These are phyloP conservation scores for Thalassiosira pacifica DNA, from an alignment of 352 stramenopile species.

Conservation along the genomic window DNA sequence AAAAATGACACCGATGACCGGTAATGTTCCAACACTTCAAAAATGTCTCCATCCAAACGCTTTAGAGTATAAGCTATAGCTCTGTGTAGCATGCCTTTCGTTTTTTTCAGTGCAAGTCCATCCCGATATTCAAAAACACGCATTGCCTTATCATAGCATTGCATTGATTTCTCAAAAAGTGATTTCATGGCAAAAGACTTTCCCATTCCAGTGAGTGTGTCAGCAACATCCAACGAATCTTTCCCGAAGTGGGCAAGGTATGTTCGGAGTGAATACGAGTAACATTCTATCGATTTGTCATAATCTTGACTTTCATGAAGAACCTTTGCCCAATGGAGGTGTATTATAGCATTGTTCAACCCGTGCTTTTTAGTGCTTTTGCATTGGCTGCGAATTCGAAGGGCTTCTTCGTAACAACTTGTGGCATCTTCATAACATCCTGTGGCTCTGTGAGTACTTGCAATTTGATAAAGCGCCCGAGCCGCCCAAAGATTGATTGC, in stretches of 20 bases:
- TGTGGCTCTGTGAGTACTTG: constrained; percentile 57
- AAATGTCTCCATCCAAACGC: constrained; percentile 61
- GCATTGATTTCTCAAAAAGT: constrained; percentile 68
- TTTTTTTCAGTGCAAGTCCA: constrained; percentile 62
- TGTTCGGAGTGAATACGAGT: constrained; percentile 56
- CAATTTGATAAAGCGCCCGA: constrained; percentile 53
- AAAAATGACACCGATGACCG: constrained; percentile 67
- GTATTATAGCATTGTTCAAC: constrained; percentile 57
- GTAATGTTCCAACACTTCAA: constrained; percentile 72
- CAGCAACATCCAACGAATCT: constrained; percentile 64
- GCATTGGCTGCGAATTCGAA: constrained; percentile 60
- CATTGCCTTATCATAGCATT: constrained; percentile 77
- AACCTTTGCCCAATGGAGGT: constrained; percentile 46
- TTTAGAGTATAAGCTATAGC: constrained; percentile 60
- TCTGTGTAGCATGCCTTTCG: constrained; percentile 66
- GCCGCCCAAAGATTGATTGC: constrained; percentile 69
- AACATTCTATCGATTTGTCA: constrained; percentile 67
- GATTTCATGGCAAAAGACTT: constrained; percentile 64
- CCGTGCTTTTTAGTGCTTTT: constrained; percentile 49
- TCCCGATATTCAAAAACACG: constrained; percentile 67
- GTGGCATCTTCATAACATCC: constrained; percentile 32
- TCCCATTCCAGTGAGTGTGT: constrained; percentile 64
- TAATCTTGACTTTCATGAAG: constrained; percentile 59
- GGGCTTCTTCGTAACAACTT: constrained; percentile 53
- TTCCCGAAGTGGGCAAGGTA: constrained; percentile 70